Percentiles rank a stretch among this genome's conserved stretches.
Conservation (phyloP, 306 rosid species). For the Prinsepia uniflora region DNA sequence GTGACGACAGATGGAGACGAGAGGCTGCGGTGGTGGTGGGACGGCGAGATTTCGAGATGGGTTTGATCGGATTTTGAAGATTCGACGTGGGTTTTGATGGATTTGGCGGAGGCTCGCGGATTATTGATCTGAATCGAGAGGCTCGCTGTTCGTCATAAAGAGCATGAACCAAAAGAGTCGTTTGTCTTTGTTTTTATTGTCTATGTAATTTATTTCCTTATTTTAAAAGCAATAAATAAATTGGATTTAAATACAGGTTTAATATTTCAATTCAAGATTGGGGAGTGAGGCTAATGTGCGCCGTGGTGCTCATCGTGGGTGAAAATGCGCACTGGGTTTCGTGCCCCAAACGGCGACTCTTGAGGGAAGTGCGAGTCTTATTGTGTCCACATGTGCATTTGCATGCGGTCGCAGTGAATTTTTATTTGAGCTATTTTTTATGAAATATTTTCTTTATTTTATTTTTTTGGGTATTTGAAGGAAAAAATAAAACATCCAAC, state of each 20-base stretch:
- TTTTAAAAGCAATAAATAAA: not conserved
- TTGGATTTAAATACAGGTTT: constrained; percentile 18
- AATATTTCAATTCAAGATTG: constrained; percentile 21
- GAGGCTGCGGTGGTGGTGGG: constrained; percentile 16
- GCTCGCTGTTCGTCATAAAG: constrained; percentile 51
- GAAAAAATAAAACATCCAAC: not conserved
- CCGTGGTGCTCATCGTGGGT: constrained; percentile 21
- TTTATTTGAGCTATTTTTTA: not conserved
- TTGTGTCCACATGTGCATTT: constrained; percentile 24
- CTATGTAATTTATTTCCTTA: not conserved
- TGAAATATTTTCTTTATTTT: not conserved
- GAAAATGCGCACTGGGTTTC: constrained; percentile 33
- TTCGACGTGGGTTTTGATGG: constrained; percentile 67
- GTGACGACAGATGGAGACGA: constrained; percentile 22
- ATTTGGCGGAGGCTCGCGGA: constrained; percentile 33
- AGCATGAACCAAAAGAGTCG: constrained; percentile 58
- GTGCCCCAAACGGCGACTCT: constrained; percentile 30
- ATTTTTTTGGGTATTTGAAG: not conserved
- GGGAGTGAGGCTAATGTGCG: constrained; percentile 37
- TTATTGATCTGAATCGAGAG: constrained; percentile 74
- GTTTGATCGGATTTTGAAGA: constrained; percentile 41
- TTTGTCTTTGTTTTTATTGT: constrained; percentile 17
- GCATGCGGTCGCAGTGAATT: not conserved
- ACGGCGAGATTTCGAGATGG: constrained; percentile 39
- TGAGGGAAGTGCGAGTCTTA: not conserved